phyloP scores from a whole-genome alignment of 371 early-diverging fungal genomes.

The Mucor plumbeus region DNA sequence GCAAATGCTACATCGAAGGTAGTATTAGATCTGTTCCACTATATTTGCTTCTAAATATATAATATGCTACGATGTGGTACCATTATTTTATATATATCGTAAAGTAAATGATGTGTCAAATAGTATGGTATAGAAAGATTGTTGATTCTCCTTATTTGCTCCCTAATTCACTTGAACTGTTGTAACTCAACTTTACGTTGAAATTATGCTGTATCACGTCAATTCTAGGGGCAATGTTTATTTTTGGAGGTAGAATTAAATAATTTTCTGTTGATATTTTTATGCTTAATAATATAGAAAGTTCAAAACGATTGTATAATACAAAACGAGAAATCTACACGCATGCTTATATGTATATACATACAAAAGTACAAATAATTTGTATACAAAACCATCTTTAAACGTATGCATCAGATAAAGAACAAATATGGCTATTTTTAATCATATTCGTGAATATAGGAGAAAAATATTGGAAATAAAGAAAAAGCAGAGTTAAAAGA shows the following conservation, averaged over 20 bases:
- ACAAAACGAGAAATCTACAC: not conserved
- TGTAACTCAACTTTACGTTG: not conserved
- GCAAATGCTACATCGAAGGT: not conserved
- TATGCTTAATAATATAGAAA: not conserved
- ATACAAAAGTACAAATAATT: no score
- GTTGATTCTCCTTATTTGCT: not conserved
- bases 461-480: not conserved
- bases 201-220: constrained; percentile 10
- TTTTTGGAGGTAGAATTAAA: not conserved
- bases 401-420: no score
- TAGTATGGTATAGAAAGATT: not conserved
- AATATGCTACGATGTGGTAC: not conserved
- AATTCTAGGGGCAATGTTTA: not conserved
- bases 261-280: not conserved
- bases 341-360: not conserved
- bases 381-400: no score
- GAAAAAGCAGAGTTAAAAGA: not conserved
- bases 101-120: not conserved
- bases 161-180: not conserved
- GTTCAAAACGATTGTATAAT: not conserved
- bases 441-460: not conserved
- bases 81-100: not conserved
- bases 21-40: not conserved
- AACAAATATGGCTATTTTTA: not conserved
- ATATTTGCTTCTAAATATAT: not conserved